phyloP scores from a whole-genome alignment of 164 flowering plant species.

The Vitis cinerea region DNA sequence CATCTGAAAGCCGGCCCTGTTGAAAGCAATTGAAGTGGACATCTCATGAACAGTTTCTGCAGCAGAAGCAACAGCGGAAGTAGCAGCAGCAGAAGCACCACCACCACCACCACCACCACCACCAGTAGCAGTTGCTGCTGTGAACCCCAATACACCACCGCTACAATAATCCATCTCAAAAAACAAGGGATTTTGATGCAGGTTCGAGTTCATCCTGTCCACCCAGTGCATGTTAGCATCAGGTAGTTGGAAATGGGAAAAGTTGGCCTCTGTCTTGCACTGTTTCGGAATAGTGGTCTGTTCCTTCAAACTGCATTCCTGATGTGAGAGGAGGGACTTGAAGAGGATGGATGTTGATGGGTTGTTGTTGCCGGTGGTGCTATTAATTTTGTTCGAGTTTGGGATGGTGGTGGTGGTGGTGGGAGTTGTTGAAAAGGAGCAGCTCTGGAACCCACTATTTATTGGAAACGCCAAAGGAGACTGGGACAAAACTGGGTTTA shows the following conservation, averaged over 20 bases:
- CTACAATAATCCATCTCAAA: constrained; percentile 28
- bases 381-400: not conserved
- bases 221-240: constrained; percentile 17
- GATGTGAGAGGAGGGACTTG: constrained; percentile 39
- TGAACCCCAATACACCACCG: constrained; percentile 18
- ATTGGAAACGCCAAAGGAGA: constrained; percentile 5
- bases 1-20: constrained; percentile 31
- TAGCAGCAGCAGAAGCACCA: not conserved
- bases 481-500: constrained; percentile 21
- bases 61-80: not conserved
- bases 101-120: too few species aligned
- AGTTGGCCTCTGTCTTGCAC: constrained; percentile 41
- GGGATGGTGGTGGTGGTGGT: not conserved
- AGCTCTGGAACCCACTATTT: constrained; percentile 14
- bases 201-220: constrained; percentile 23
- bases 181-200: constrained; percentile 24
- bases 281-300: constrained; percentile 26
- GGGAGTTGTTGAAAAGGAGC: constrained; percentile 14
- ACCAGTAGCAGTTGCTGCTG: not conserved
- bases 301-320: constrained; percentile 19
- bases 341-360: constrained; percentile 27
- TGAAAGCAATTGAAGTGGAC: constrained; percentile 41
- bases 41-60: constrained; percentile 24
- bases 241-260: constrained; percentile 27
- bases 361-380: constrained; percentile 11